Conservation (phyloP, 768 basidiomycete species). For the Xerocomus spinulosus region DNA sequence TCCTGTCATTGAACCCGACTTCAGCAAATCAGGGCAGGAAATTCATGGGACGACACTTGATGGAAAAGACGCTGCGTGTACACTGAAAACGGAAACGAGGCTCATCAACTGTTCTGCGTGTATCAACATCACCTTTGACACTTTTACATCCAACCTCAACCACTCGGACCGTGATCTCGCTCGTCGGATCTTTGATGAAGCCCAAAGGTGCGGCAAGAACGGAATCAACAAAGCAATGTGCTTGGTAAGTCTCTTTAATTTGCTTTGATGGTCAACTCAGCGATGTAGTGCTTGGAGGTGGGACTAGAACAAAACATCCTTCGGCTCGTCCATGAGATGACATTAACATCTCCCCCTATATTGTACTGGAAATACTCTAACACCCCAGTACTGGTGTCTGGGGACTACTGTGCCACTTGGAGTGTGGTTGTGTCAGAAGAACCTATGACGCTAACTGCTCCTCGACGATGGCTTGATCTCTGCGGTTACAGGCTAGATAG, state of each 20-base stretch:
- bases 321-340: conserved; percentile 39
- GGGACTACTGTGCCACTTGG: conserved; percentile 50
- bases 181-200: conserved; percentile 12
- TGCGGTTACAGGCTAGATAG: conserved; percentile 55
- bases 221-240: conserved; percentile 28
- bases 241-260: conserved; percentile 25
- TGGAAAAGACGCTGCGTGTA: conserved; percentile 48
- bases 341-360: conserved; percentile 47
- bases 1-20: conserved; percentile 9
- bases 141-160: conserved; percentile 19
- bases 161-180: conserved; percentile 19
- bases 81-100: conserved; percentile 21
- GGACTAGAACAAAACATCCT: conserved; percentile 24
- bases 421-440: conserved; percentile 47
- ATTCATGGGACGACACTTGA: conserved; percentile 43
- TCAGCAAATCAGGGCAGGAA: conserved; percentile 12
- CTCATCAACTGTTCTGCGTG: conserved; percentile 33
- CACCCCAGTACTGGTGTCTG: conserved; percentile 51
- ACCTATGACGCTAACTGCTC: conserved; percentile 47
- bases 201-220: conserved; percentile 18
- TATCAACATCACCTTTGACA: conserved; percentile 18
- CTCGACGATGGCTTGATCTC: conserved; percentile 76
- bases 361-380: conserved; percentile 67
- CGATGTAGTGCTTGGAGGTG: conserved; percentile 8
- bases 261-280: conserved; percentile 3